Evolutionary conservation across 2,329 filamentous ascomycete genomes (phyloP).

Genomic region (Emergomyces pasteurianus): DNA sequence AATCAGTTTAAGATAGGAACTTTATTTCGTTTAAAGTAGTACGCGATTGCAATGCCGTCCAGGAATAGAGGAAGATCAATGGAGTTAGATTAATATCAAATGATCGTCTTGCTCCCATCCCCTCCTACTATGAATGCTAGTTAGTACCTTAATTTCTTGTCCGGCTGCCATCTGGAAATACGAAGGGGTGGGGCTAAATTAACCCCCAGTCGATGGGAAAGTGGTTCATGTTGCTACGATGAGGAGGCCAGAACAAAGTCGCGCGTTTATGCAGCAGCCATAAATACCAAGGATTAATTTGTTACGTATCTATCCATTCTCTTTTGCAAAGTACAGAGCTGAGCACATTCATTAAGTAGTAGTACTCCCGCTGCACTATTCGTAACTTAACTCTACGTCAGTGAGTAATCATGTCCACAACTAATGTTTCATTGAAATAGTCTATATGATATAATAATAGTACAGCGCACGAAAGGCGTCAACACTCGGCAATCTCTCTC

Average conservation of each 20-base stretch:
- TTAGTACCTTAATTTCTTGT: background rate
- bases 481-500: constrained; percentile 4
- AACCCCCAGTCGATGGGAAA: background rate
- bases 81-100: background rate
- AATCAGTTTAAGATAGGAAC: background rate
- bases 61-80: background rate
- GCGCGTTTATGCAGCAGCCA: too few species aligned
- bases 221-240: too few species aligned
- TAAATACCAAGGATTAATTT: too few species aligned
- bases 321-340: too few species aligned
- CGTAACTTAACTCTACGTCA: background rate
- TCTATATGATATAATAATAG: background rate
- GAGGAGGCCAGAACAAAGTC: too few species aligned
- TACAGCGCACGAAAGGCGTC: background rate
- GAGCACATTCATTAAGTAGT: too few species aligned
- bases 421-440: background rate
- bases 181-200: background rate
- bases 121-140: too few species aligned
- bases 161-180: background rate
- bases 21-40: background rate
- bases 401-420: background rate
- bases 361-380: background rate
- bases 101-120: background rate
- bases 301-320: too few species aligned
- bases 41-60: background rate